Evolutionary conservation across 495 filamentous ascomycete genomes (phyloP).

Genomic region (Xylaria bambusicola): DNA sequence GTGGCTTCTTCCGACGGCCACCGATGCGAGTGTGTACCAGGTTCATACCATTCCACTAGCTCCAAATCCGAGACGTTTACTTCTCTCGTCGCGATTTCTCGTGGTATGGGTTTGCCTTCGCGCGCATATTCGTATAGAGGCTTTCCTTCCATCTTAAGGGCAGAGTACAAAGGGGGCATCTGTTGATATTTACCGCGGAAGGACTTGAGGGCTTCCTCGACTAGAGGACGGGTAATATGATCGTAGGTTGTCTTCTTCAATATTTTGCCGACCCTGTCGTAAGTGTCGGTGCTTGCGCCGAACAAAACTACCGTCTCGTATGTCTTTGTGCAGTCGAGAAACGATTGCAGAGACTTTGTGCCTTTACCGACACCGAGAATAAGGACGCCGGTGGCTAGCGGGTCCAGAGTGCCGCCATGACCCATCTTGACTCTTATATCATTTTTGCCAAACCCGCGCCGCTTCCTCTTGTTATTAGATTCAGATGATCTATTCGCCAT

Average conservation of each 20-base stretch:
- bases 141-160: constrained; percentile 87
- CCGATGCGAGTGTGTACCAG: constrained; percentile 70
- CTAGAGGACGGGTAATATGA: constrained; percentile 73
- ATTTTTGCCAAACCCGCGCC: constrained; percentile 52
- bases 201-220: constrained; percentile 71
- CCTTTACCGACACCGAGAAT: constrained; percentile 84
- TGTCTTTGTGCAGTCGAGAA: constrained; percentile 84
- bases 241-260: constrained; percentile 70
- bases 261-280: constrained; percentile 82
- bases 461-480: constrained; percentile 54
- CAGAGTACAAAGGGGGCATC: constrained; percentile 88
- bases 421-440: constrained; percentile 84
- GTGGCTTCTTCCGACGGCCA: constrained; percentile 77
- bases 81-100: constrained; percentile 77
- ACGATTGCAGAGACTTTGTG: constrained; percentile 76
- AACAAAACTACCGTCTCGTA: constrained; percentile 91
- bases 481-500: constrained; percentile 52
- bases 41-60: constrained; percentile 84
- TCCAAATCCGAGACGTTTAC: constrained; percentile 77
- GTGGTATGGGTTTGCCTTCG: constrained; percentile 78
- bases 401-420: constrained; percentile 94
- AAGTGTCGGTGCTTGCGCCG: constrained; percentile 89
- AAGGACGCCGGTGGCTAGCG: constrained; percentile 88
- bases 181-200: constrained; percentile 91
- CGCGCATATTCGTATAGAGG: constrained; percentile 93